Evolutionary conservation across 306 rosid species (phyloP).

Genomic region (Trichosanthes truncata): DNA sequence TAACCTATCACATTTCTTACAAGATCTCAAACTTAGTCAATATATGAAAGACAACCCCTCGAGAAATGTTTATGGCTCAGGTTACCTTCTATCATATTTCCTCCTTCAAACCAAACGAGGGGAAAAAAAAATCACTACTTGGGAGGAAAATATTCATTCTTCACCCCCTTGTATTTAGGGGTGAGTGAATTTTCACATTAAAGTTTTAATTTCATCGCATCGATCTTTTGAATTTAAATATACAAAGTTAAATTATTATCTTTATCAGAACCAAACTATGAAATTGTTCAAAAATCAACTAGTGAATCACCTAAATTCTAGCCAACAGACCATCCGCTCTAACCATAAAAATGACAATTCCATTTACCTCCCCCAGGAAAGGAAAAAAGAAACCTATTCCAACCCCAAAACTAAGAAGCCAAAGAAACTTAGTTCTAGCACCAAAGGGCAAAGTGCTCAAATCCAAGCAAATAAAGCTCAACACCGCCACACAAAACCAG

Average conservation of each 20-base stretch:
- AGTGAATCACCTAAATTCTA: not conserved
- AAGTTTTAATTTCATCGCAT: not conserved
- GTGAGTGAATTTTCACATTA: not conserved
- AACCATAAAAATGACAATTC: not conserved
- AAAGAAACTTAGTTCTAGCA: not conserved
- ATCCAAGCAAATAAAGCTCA: not conserved
- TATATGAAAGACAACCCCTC: not conserved
- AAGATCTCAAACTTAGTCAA: not conserved
- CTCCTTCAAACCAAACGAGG: not conserved
- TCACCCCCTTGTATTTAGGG: not conserved
- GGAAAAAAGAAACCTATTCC: not conserved
- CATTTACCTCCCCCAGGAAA: not conserved
- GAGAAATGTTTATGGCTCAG: not conserved
- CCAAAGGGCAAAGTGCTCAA: not conserved
- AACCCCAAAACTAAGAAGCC: not conserved
- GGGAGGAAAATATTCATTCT: not conserved
- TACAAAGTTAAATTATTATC: not conserved
- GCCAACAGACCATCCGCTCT: not conserved
- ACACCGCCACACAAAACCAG: not conserved
- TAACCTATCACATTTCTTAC: not conserved
- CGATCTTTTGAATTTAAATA: not conserved
- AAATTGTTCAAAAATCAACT: not conserved
- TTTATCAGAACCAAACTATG: not conserved
- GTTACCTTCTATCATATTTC: not conserved
- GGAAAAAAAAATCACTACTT: not conserved